Evolutionary conservation across 805 yeast species (phyloP).

Genomic region (Yamadazyma nakazawae): DNA sequence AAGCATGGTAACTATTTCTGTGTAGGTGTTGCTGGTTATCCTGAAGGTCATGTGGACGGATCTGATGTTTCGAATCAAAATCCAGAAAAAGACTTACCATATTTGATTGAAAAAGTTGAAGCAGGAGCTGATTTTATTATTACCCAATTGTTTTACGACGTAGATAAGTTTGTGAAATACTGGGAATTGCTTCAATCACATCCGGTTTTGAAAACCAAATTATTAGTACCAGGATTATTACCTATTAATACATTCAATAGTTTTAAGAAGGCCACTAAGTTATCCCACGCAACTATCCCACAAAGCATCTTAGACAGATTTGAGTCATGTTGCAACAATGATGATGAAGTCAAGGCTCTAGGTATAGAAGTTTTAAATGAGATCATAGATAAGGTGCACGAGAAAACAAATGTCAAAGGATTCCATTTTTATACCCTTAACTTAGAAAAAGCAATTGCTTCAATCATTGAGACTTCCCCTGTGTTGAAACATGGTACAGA

Average conservation of each 20-base stretch:
- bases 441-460: slow-evolving; percentile 88
- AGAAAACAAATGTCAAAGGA: slow-evolving; percentile 59
- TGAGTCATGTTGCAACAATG: slow-evolving; percentile 56
- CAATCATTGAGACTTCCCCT: slow-evolving; percentile 63
- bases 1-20: slow-evolving; percentile 80
- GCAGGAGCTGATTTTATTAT: slow-evolving; percentile 96
- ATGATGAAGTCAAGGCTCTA: slow-evolving; percentile 73
- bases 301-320: slow-evolving; percentile 47
- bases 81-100: slow-evolving; percentile 69
- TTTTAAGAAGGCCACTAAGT: slow-evolving; percentile 82
- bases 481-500: slow-evolving; percentile 41
- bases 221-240: slow-evolving; percentile 84
- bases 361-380: slow-evolving; percentile 75
- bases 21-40: slow-evolving; percentile 96
- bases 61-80: slow-evolving; percentile 64
- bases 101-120: slow-evolving; percentile 72
- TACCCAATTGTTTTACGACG: slow-evolving; percentile 89
- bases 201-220: slow-evolving; percentile 42
- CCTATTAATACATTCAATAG: slow-evolving; percentile 83
- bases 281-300: slow-evolving; percentile 86
- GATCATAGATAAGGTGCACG: slow-evolving; percentile 56
- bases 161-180: slow-evolving; percentile 67
- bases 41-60: slow-evolving; percentile 96
- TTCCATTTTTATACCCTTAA: slow-evolving; percentile 92
- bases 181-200: slow-evolving; percentile 49